Evolutionary conservation across 495 filamentous ascomycete genomes (phyloP).

Genomic region (Chaetomium fimeti): DNA sequence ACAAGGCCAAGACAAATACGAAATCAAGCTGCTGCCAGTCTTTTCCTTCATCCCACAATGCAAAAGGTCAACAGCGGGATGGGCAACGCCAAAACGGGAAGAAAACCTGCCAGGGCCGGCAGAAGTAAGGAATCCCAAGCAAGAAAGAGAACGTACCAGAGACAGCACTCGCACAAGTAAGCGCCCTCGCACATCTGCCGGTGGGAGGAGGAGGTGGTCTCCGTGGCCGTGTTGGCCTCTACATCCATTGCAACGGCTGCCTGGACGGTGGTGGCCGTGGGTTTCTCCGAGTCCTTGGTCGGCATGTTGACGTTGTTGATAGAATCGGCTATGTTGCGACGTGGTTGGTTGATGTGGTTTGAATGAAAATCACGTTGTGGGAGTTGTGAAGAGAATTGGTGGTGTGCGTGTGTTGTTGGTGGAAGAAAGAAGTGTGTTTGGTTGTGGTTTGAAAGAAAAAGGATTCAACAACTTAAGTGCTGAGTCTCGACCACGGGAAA

Average conservation of each 20-base stretch:
- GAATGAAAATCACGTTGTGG: too few species aligned
- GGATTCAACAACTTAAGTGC: not conserved
- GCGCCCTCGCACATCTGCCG: not conserved
- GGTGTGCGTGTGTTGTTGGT: not conserved
- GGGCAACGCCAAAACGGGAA: too few species aligned
- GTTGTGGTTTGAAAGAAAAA: not conserved
- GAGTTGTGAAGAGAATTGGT: not conserved
- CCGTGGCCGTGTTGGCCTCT: not conserved
- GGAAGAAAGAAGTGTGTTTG: not conserved
- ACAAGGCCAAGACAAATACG: not conserved
- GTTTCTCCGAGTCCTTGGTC: not conserved
- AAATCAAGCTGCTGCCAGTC: too few species aligned
- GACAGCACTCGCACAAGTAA: conserved; percentile 16
- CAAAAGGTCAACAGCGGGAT: too few species aligned
- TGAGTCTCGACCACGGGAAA: too few species aligned
- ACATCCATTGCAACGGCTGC: not conserved
- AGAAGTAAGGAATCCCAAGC: too few species aligned
- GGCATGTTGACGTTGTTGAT: not conserved
- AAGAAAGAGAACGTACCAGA: conserved; percentile 4
- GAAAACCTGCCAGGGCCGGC: too few species aligned
- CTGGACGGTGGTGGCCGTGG: not conserved
- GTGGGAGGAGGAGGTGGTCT: not conserved
- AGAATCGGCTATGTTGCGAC: not conserved
- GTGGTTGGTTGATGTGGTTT: not conserved
- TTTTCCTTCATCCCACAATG: too few species aligned